These are phyloP conservation scores for Lactifluus pinguis DNA, from an alignment of 768 basidiomycete genomes.

Conservation along the genomic window DNA sequence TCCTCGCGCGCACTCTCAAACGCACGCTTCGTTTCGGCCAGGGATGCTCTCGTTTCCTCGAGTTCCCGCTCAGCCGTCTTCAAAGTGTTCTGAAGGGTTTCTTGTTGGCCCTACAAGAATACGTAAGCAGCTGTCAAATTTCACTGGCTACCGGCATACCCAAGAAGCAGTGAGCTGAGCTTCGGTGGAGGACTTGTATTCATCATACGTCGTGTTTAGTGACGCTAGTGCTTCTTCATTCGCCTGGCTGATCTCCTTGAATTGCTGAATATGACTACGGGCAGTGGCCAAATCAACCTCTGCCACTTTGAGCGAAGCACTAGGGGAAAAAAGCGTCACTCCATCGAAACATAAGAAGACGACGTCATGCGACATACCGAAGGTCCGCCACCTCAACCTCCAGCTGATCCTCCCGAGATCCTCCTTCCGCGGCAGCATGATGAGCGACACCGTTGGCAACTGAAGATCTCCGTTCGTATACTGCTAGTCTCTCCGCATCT, in stretches of 20 bases:
- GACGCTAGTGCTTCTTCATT: slow-evolving; percentile 68
- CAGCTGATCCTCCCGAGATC: slow-evolving; percentile 68
- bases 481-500: slow-evolving; percentile 75
- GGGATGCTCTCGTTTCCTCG: slow-evolving; percentile 37
- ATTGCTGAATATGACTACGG: slow-evolving; percentile 69
- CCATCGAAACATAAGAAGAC: background rate
- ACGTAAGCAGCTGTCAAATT: background rate
- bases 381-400: slow-evolving; percentile 81
- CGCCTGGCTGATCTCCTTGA: slow-evolving; percentile 76
- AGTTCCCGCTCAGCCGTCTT: slow-evolving; percentile 46
- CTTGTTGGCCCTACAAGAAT: slow-evolving; percentile 46
- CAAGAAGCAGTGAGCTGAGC: slow-evolving; percentile 57
- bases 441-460: slow-evolving; percentile 25
- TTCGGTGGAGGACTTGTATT: slow-evolving; percentile 68
- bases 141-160: slow-evolving; percentile 33
- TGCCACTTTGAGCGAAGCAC: slow-evolving; percentile 65
- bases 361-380: slow-evolving; percentile 38
- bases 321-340: slow-evolving; percentile 23
- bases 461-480: slow-evolving; percentile 64
- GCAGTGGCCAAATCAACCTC: slow-evolving; percentile 70
- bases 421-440: slow-evolving; percentile 34
- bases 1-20: slow-evolving; percentile 61
- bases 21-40: slow-evolving; percentile 50
- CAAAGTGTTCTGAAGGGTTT: slow-evolving; percentile 55
- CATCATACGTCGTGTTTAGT: slow-evolving; percentile 65